Conservation (phyloP, 2,329 filamentous ascomycete genomes). For the Sporothrix variecibatus region DNA sequence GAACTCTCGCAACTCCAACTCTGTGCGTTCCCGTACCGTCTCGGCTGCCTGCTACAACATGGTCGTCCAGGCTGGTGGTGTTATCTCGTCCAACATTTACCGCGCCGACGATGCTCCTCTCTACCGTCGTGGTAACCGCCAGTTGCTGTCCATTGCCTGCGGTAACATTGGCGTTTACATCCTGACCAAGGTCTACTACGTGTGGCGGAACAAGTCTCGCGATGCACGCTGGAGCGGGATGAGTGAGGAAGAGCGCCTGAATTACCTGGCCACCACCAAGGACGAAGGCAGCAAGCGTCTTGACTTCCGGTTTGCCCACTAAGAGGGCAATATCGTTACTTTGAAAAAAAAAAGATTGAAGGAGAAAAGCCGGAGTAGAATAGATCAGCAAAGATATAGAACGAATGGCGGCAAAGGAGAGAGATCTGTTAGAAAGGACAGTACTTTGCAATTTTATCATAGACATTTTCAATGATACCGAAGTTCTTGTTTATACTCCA, state of each 20-base stretch:
- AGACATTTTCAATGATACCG: not conserved
- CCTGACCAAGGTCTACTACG: constrained; percentile 39
- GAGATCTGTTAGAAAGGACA: not conserved
- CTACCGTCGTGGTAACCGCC: constrained; percentile 57
- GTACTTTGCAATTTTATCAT: not conserved
- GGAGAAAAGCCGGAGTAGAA: not conserved
- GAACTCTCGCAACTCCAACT: constrained; percentile 60
- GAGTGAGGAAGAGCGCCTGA: constrained; percentile 36
- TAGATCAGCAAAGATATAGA: not conserved
- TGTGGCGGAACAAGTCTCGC: constrained; percentile 39
- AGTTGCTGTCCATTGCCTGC: constrained; percentile 52
- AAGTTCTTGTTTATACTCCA: not conserved
- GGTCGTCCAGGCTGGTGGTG: constrained; percentile 47
- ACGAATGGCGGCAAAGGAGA: not conserved
- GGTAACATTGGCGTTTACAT: constrained; percentile 39
- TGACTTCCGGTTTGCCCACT: constrained; percentile 40
- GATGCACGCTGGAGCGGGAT: constrained; percentile 38
- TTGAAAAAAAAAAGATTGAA: not conserved
- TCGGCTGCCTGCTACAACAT: constrained; percentile 66
- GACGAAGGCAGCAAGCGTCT: constrained; percentile 40
- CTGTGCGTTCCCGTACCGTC: constrained; percentile 62
- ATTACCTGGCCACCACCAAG: constrained; percentile 38
- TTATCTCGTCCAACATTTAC: constrained; percentile 47
- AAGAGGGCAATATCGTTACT: not conserved
- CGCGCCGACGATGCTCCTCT: constrained; percentile 45